Evolutionary conservation across 257 asterid genomes (phyloP).

Genomic region (Eucommia ulmoides): DNA sequence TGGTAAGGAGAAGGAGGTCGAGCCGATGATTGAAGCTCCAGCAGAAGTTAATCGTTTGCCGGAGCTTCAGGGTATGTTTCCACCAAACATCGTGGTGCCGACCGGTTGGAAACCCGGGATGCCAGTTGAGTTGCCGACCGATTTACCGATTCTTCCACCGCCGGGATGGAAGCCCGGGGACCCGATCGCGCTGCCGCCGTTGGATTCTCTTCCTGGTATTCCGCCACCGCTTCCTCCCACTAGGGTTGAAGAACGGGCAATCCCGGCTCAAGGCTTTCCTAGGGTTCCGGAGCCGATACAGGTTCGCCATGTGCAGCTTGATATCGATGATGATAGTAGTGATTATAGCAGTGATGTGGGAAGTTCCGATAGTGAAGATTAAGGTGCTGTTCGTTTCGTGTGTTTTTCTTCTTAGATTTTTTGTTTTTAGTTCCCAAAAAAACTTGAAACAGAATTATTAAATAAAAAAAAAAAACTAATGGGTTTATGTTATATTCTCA

Average conservation of each 20-base stretch:
- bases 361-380: constrained; percentile 34
- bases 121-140: constrained; percentile 81
- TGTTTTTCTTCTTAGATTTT: too few relatives aligned
- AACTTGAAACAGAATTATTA: too few relatives aligned
- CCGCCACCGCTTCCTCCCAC: too few relatives aligned
- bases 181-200: constrained; percentile 57
- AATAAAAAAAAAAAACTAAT: too few relatives aligned
- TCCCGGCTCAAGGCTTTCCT: constrained; percentile 33
- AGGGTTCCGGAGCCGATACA: constrained; percentile 70
- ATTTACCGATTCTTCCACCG: constrained; percentile 66
- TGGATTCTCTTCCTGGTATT: constrained; percentile 46
- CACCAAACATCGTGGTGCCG: constrained; percentile 63
- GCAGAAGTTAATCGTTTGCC: constrained; percentile 26
- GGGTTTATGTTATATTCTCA: too few relatives aligned
- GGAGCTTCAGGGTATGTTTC: constrained; percentile 37
- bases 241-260: constrained; percentile 44
- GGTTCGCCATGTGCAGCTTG: constrained; percentile 90
- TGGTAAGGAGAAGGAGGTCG: constrained; percentile 41
- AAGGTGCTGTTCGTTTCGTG: too few relatives aligned
- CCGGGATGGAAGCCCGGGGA: constrained; percentile 98
- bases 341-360: constrained; percentile 60
- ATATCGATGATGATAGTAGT: constrained; percentile 69
- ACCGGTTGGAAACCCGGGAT: constrained; percentile 92
- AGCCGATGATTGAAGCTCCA: constrained; percentile 44
- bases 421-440: too few relatives aligned